These are phyloP conservation scores for Jamesozyma rosinii DNA, from an alignment of 805 yeast genomes.

Conservation along the genomic window DNA sequence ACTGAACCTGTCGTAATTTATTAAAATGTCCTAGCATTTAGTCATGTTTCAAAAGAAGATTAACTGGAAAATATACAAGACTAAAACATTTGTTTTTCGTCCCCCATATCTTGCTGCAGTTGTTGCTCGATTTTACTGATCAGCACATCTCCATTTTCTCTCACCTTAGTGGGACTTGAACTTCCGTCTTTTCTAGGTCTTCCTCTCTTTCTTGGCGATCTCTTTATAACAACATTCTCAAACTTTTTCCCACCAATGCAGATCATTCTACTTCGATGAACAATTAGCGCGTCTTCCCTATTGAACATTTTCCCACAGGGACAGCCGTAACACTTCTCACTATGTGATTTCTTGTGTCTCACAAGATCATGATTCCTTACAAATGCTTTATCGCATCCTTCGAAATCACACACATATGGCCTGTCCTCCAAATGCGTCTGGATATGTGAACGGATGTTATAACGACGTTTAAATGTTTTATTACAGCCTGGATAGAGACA, in stretches of 20 bases:
- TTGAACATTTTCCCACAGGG: slow-evolving; percentile 90
- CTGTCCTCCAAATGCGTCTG: slow-evolving; percentile 93
- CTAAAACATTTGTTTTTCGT: not conserved
- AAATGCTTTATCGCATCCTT: slow-evolving; percentile 70
- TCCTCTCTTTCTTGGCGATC: slow-evolving; percentile 26
- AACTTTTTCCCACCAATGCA: slow-evolving; percentile 58
- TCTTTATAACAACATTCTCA: slow-evolving; percentile 23
- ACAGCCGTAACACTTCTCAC: slow-evolving; percentile 61
- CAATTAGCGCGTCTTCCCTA: slow-evolving; percentile 75
- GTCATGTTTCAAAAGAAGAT: no score
- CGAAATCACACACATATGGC: slow-evolving; percentile 66
- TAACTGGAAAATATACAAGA: no score
- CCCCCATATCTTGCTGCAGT: not conserved
- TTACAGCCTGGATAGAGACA: slow-evolving; percentile 75
- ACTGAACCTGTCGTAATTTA: no score
- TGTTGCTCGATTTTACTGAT: not conserved
- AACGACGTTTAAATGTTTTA: slow-evolving; percentile 75
- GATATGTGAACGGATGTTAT: slow-evolving; percentile 88
- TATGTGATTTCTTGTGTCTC: slow-evolving; percentile 82
- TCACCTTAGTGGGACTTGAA: slow-evolving; percentile 2
- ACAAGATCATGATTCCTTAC: slow-evolving; percentile 92
- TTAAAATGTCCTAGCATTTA: no score
- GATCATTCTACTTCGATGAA: slow-evolving; percentile 71
- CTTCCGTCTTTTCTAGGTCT: slow-evolving; percentile 20
- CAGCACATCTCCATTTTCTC: not conserved